Base-by-base conservation (phyloP, 768 basidiomycete genomes). In the Tulasnella sp. region DNA sequence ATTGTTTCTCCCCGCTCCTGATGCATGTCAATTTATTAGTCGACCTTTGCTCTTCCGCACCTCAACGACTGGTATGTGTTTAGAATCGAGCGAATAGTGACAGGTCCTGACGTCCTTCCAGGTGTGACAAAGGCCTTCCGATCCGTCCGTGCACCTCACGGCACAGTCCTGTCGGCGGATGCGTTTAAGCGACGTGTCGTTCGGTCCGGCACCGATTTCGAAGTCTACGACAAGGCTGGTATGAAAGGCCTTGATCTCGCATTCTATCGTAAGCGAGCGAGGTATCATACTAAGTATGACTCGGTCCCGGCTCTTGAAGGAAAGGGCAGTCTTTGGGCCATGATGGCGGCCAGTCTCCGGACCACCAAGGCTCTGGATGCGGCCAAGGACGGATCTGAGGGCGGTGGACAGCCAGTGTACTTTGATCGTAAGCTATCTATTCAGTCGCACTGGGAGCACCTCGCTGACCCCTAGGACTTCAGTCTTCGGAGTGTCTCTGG, bases 251-350 rank as follows among this genome's bases (percentile, higher is more conserved):
- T 92, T 5, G 92, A 94, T 75, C 80, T 93, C 37, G 90, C 92
- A 0, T 94, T 92, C 77, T 94, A 92, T 79, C 85, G 83, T 73
- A 86, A 87, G 1, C 83, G 92, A 52, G 88, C 89, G 74, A 84
- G 83, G 74, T 94, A 94, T 75, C 92, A 94, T 78, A 93, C 92
- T 0, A 85, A 84, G 76, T 86, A 86, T 44, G 92, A 94, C 76
- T 83, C 87, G 1, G 83, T 92, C 59, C 82, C 88, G 7, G 85
- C 85, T 67, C 87, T 83, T 76, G 79, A 78, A 1, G 88, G 88
- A 14, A 82, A 83, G 75, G 83, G 81, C 40, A 81, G 89, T 8
- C 80, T 94, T 9, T 94, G 91, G 91, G 83, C 87, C 2, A 90
- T 92, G 88, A 85, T 94, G 85, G 90, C 93, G 74, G 82, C 84